Conservation (phyloP, 306 rosid genomes). For the Heteromeles arbutifolia region DNA sequence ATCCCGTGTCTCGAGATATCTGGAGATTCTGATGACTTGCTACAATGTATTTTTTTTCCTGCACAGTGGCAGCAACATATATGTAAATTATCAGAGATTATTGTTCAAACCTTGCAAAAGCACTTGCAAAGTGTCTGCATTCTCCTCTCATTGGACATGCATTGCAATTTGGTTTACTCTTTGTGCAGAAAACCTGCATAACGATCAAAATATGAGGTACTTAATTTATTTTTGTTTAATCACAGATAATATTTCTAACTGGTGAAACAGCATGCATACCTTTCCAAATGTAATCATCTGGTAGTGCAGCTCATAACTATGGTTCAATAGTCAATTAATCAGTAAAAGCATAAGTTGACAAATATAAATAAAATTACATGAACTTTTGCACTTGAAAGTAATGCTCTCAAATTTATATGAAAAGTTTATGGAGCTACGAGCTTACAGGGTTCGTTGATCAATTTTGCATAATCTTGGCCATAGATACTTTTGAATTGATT, state of each 20-base stretch:
- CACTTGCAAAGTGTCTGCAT: constrained; percentile 97
- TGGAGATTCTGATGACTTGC: neutral
- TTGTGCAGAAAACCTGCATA: constrained; percentile 91
- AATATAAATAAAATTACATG: neutral
- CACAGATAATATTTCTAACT: neutral
- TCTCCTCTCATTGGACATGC: constrained; percentile 99
- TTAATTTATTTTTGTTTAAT: constrained; percentile 13
- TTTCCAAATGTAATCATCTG: constrained; percentile 96
- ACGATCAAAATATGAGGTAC: constrained; percentile 14
- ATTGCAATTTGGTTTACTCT: constrained; percentile 85
- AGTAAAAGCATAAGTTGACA: constrained; percentile 25
- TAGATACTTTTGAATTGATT: constrained; percentile 81
- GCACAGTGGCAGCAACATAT: constrained; percentile 6
- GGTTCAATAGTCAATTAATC: constrained; percentile 17
- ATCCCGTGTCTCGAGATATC: neutral
- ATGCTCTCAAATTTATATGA: neutral
- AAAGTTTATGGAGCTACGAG: constrained; percentile 14
- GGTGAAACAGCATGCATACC: constrained; percentile 32
- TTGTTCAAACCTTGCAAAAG: constrained; percentile 84
- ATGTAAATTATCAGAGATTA: constrained; percentile 3
- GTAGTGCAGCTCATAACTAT: constrained; percentile 93
- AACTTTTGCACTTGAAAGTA: neutral
- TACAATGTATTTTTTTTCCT: neutral
- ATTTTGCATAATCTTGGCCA: constrained; percentile 99
- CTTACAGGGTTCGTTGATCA: constrained; percentile 85